Base-by-base conservation (phyloP, 164 flowering plant genomes). In the Sextonia rubra region DNA sequence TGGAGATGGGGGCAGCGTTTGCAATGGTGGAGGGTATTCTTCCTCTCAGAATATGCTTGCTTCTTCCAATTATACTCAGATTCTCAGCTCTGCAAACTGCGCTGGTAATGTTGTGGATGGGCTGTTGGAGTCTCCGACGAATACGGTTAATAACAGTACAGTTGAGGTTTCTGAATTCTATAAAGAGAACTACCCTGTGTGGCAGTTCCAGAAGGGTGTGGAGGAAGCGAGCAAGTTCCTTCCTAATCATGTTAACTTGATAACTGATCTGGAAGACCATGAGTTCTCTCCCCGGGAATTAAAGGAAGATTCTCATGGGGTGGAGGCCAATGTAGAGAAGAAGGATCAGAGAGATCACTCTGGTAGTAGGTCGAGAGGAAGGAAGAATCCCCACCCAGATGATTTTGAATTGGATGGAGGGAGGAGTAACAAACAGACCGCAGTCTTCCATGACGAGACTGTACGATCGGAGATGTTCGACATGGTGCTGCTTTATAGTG, bases 181-280 rank as follows among this genome's bases (percentile, higher is more conserved):
- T 73, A 70, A 61, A 32, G 90, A 87, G 75, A 83, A 81, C 66
- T 85, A 80, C 73, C 82, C 88, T 11, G 69, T 84, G 70, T 84
- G 82, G 85, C 89, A 87, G 62, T 89, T 92, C 74, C 73, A 24
- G 52, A 90, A 77, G 73, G 98, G 94, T 29, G 85, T 86, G 67
- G 94, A 93, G 78, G 98, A 88, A 79, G 96, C 91, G 23, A 90
- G 77, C 67, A 90, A 82, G 77, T 88, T 90, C 76, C 87, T 90
- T 68, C 93, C 68, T 20, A 64, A 64, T 47, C 25, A 44, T 24
- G 26, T 12, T 25, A 47, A 18, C 25, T 44, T 48, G n/a, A 23
- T 71, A 17, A 47, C 22, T 27, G 60, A 63, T 71, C 24, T 63
- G 1, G 61, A 71, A 22, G 24, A 27, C 44, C 63, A 47, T 64